Evolutionary conservation across 352 stramenopile species (phyloP).

Genomic region (Phytopythium montanum): DNA sequence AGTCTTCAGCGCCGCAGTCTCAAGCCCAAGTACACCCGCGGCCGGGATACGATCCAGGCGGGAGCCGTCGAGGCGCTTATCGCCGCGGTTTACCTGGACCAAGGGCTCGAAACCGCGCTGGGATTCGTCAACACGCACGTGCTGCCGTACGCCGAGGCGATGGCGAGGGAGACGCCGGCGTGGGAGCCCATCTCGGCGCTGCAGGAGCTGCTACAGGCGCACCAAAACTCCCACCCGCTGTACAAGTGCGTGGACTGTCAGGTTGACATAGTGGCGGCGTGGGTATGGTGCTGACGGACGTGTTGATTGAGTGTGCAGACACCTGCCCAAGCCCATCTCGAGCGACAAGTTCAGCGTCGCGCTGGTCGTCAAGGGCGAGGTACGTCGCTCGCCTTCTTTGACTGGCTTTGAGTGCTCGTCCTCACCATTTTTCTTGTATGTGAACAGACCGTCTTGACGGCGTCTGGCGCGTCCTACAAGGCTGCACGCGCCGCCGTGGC

Average conservation of each 20-base stretch:
- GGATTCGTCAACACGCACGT: constrained; percentile 64
- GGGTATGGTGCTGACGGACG: background rate
- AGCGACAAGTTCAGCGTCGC: constrained; percentile 46
- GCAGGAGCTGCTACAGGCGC: constrained; percentile 63
- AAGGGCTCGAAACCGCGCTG: constrained; percentile 64
- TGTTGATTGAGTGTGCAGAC: constrained; percentile 22
- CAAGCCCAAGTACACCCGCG: constrained; percentile 36
- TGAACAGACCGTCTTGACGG: constrained; percentile 38
- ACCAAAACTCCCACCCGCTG: constrained; percentile 54
- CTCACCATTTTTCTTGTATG: background rate
- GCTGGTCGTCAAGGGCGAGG: constrained; percentile 63
- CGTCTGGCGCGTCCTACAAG: constrained; percentile 52
- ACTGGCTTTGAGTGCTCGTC: background rate
- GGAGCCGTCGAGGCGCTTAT: constrained; percentile 77
- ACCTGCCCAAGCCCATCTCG: constrained; percentile 41
- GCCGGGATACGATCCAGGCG: constrained; percentile 64
- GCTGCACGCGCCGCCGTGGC: constrained; percentile 49
- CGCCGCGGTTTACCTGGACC: constrained; percentile 71
- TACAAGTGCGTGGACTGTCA: constrained; percentile 53
- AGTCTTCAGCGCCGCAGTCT: constrained; percentile 20
- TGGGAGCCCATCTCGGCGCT: constrained; percentile 63
- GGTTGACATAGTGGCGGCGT: too few relatives aligned
- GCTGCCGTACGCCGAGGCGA: constrained; percentile 47
- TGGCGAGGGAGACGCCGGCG: constrained; percentile 44
- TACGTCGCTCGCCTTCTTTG: constrained; percentile 11